Base-by-base conservation (phyloP, 768 basidiomycete genomes). In the Pulveroboletus sp. region DNA sequence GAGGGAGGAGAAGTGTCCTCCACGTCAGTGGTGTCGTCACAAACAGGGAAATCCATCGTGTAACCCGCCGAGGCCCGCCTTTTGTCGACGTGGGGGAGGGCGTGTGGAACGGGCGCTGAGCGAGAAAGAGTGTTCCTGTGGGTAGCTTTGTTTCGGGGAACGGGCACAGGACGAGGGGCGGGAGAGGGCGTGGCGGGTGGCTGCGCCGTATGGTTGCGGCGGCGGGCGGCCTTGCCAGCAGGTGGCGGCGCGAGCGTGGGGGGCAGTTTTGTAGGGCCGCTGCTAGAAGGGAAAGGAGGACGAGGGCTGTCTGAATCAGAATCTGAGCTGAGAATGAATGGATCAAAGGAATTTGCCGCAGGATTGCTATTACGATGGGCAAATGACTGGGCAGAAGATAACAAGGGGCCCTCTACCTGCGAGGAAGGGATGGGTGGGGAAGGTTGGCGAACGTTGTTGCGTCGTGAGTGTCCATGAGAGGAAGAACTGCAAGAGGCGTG, bases 21-120 rank as follows among this genome's bases (percentile, higher is more conserved):
- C 5, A 69, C 70, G 38, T 84, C 82, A 34, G 77, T 82, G 55
- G 77, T 75, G 57, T 90, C 87, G 53, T 90, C 87, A 56, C 87
- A 89, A 38, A 90, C 68, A 3, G 84, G 87, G 65, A 87, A 87
- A 31, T 68, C 71, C 39, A 57, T 41, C 40, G 62, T 58, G 44
- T 59, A 40, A n/a, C 65, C 67, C 10, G 64, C 59, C 1, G 61
- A 64, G 5, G 65, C 57, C 40, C 71, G 72, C 40, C 70, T 71
- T 32, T 63, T 62, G 51, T 34, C 53, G 35, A 66, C 52, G 35
- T 63, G 66, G 40, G 56, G 50, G 42, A 61, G 63, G 53, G 65
- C 65, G 44, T 71, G 72, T 8, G 72, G 66, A 23, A 68, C 61
- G 16, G 82, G 84, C 7, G 75, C 80, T 1, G 82, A 85, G 54